phyloP scores from a whole-genome alignment of 2,329 filamentous ascomycete genomes.

The Passalora sequoiae region DNA sequence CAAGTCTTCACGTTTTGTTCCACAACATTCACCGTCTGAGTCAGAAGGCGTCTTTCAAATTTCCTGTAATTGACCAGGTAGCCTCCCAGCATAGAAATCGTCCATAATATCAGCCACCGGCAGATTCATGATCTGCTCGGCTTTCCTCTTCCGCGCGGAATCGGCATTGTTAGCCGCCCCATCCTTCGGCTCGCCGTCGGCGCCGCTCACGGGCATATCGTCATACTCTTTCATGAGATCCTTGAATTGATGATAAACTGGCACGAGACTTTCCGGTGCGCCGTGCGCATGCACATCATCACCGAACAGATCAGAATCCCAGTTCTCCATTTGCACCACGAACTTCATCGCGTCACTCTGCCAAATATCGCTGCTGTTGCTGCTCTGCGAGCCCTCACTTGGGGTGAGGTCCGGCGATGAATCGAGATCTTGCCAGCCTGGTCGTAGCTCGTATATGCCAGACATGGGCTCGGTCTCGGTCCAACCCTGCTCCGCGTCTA shows the following conservation, averaged over 20 bases:
- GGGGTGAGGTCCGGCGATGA: constrained; percentile 30
- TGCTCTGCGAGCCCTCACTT: constrained; percentile 25
- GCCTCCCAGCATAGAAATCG: constrained; percentile 3
- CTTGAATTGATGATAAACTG: constrained; percentile 21
- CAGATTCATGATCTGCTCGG: constrained; percentile 13
- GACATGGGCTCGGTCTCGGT: background rate
- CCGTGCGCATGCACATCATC: constrained; percentile 14
- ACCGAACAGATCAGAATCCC: constrained; percentile 14
- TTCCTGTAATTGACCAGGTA: no score
- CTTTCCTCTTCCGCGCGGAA: constrained; percentile 19
- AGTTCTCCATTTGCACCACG: constrained; percentile 17
- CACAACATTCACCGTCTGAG: no score
- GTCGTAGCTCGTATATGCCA: constrained; percentile 14
- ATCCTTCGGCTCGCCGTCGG: constrained; percentile 7
- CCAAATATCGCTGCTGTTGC: constrained; percentile 38
- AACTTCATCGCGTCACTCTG: constrained; percentile 27
- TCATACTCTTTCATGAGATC: constrained; percentile 19
- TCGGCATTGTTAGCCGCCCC: background rate
- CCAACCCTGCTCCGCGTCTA: constrained; percentile 6
- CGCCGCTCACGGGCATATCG: constrained; percentile 13
- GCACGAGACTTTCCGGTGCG: constrained; percentile 17
- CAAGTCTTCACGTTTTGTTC: no score
- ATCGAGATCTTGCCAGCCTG: constrained; percentile 15
- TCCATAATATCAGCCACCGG: constrained; percentile 15
- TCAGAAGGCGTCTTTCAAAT: no score